Conservation (phyloP, 2,329 filamentous ascomycete genomes). For the Diplocarpon rosae region DNA sequence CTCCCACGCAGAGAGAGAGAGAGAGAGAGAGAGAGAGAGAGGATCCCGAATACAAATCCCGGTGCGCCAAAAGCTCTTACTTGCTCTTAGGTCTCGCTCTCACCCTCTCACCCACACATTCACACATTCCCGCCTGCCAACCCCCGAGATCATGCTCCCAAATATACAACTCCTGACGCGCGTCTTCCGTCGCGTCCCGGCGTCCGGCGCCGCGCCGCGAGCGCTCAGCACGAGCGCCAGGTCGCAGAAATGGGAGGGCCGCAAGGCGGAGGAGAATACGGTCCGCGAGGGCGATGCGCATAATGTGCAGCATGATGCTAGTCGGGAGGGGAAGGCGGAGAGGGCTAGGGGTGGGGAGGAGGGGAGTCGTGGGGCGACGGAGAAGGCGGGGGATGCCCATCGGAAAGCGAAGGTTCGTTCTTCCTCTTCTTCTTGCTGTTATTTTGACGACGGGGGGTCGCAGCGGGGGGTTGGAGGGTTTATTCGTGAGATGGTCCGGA, state of each 20-base stretch:
- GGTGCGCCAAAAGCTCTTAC: too few relatives aligned
- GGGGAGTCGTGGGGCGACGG: conserved; percentile 16
- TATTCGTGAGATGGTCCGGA: background rate
- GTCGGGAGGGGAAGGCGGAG: conserved; percentile 31
- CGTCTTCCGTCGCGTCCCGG: too few relatives aligned
- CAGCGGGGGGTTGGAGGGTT: background rate
- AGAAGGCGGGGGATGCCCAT: background rate
- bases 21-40: too few relatives aligned
- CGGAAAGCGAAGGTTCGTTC: background rate
- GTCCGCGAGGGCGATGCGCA: conserved; percentile 11
- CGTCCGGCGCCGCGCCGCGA: background rate
- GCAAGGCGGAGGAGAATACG: conserved; percentile 8
- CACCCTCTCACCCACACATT: background rate
- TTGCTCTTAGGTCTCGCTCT: too few relatives aligned
- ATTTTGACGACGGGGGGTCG: background rate
- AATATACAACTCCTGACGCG: too few relatives aligned
- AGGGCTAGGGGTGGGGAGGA: conserved; percentile 25
- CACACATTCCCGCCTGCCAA: too few relatives aligned
- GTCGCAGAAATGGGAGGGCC: conserved; percentile 11
- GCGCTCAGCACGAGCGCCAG: background rate
- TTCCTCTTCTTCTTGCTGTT: too few relatives aligned
- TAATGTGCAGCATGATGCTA: conserved; percentile 24
- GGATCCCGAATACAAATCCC: too few relatives aligned
- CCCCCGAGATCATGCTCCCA: too few relatives aligned
- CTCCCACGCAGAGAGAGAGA: too few relatives aligned